A percentile compares a stretch with the other conserved stretches of the same genome.
These are phyloP conservation scores for Sclerotiophoma versabilis DNA, from an alignment of 2,329 filamentous ascomycete genomes.

Conservation along the genomic window DNA sequence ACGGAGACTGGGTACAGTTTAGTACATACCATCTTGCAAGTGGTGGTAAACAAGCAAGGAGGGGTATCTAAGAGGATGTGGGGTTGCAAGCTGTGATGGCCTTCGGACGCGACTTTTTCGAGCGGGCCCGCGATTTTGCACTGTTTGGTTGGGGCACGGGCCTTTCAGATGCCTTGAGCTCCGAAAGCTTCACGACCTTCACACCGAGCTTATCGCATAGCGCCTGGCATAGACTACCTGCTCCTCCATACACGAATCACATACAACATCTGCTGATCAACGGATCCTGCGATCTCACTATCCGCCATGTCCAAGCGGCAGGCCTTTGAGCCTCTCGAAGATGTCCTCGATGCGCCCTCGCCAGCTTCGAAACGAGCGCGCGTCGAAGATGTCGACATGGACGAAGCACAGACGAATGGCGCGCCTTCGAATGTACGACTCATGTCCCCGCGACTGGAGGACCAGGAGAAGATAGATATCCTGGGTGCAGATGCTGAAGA, in stretches of 20 bases:
- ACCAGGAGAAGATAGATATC: conserved; percentile 43
- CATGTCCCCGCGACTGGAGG: conserved; percentile 36
- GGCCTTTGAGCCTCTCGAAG: conserved; percentile 56
- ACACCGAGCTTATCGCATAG: neutral
- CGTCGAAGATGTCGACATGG: conserved; percentile 53
- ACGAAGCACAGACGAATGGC: conserved; percentile 34
- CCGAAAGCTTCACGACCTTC: conserved; percentile 5
- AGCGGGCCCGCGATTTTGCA: conserved; percentile 31
- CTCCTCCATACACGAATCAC: too few relatives aligned
- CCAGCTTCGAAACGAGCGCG: conserved; percentile 57
- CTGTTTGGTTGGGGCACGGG: conserved; percentile 26
- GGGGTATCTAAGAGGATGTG: conserved; percentile 42
- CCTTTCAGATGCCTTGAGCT: conserved; percentile 32
- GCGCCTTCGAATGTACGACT: conserved; percentile 38
- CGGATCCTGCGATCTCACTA: conserved; percentile 20
- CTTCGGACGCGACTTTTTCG: conserved; percentile 47
- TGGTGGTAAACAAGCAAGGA: conserved; percentile 32
- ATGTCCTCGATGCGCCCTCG: conserved; percentile 50
- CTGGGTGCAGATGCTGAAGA: conserved; percentile 45
- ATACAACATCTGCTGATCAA: neutral
- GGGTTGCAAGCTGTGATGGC: conserved; percentile 40
- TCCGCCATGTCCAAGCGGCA: conserved; percentile 56
- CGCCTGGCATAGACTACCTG: neutral
- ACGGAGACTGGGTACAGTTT: neutral
- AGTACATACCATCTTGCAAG: conserved; percentile 41